phyloP scores from a whole-genome alignment of 2,329 filamentous ascomycete species.

The Alternaria alternata region DNA sequence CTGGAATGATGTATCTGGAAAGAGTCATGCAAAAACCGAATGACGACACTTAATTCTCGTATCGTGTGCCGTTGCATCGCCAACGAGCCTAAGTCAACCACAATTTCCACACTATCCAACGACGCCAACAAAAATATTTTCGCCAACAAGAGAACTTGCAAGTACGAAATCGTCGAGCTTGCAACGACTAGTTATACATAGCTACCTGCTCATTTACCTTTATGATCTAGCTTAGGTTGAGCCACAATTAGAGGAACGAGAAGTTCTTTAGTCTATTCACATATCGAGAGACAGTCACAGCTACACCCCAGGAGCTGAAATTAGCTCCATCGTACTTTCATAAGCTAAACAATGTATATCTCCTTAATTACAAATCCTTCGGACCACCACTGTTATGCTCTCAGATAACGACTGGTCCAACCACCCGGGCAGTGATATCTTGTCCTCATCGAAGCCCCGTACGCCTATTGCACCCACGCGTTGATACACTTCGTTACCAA shows the following conservation, averaged over 20 bases:
- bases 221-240: neutral
- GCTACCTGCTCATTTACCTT: no score
- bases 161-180: no score
- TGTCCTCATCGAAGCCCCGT: accelerated
- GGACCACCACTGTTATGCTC: neutral
- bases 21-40: neutral
- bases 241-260: neutral
- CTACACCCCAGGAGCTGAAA: neutral
- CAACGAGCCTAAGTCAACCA: no score
- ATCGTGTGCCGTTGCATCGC: neutral
- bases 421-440: neutral
- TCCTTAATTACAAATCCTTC: neutral
- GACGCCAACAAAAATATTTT: no score
- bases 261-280: neutral
- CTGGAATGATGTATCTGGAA: neutral
- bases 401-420: neutral
- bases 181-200: no score
- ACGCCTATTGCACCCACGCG: neutral
- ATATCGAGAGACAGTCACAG: neutral
- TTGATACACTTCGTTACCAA: neutral
- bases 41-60: neutral
- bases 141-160: no score
- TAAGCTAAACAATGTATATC: neutral
- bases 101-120: no score
- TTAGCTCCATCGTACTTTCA: neutral